Percentiles rank a stretch among this genome's conserved stretches.
These are phyloP conservation scores for Kockiozyma suomiensis DNA, from an alignment of 805 yeast genomes.

Conservation along the genomic window DNA sequence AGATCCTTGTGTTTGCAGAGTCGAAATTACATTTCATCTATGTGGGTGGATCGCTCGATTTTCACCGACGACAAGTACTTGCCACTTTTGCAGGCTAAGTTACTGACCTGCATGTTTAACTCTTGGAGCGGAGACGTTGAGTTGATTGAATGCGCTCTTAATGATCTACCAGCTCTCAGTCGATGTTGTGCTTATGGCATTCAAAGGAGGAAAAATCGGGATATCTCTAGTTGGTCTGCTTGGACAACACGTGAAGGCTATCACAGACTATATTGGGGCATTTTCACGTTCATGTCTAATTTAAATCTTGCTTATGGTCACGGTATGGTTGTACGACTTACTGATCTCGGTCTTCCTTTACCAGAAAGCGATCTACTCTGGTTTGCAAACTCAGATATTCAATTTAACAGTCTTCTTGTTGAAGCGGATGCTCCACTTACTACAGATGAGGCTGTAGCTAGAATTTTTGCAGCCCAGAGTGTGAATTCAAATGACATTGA, in stretches of 20 bases:
- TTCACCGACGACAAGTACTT: slow-evolving; percentile 14
- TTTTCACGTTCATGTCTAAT: slow-evolving; percentile 17
- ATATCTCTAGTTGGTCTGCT: not conserved
- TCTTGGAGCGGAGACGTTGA: slow-evolving; percentile 21
- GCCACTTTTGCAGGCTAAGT: slow-evolving; percentile 15
- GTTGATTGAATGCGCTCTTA: slow-evolving; percentile 6
- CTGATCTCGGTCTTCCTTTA: slow-evolving; percentile 33
- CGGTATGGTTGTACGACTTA: slow-evolving; percentile 4
- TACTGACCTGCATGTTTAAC: slow-evolving; percentile 14
- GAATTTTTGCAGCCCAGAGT: not conserved
- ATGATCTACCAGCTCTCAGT: slow-evolving; percentile 12
- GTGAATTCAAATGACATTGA: slow-evolving; percentile 7
- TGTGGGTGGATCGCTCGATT: not conserved
- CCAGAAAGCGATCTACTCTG: slow-evolving; percentile 36
- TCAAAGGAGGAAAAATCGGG: slow-evolving; percentile 2
- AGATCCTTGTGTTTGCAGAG: not conserved
- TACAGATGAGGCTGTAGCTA: slow-evolving; percentile 3
- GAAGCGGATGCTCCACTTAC: not conserved
- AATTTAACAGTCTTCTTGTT: slow-evolving; percentile 5
- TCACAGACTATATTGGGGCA: slow-evolving; percentile 19
- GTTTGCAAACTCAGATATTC: slow-evolving; percentile 26
- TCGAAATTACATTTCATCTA: not conserved
- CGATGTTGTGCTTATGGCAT: slow-evolving; percentile 18
- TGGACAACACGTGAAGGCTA: slow-evolving; percentile 21
- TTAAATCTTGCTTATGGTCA: slow-evolving; percentile 13